Evolutionary conservation across 805 yeast species (phyloP), one percentile per base, ranked within the genome.

Genomic region (Teunomyces lycoperdinae): DNA sequence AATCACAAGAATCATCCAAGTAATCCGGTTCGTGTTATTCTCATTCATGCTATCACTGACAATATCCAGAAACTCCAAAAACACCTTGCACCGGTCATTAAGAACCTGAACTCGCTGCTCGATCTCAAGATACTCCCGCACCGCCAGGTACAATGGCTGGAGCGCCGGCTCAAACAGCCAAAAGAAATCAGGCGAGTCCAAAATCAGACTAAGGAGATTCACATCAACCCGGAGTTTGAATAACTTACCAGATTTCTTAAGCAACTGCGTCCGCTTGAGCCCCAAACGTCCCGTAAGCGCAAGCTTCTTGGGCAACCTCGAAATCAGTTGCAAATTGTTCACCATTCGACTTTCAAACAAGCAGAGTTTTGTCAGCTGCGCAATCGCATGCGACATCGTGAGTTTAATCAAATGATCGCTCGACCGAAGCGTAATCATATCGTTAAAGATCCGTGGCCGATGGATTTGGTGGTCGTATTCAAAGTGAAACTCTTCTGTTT

Each of bases 81-180:
- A 94, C 27, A 94, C 97, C 62, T 87, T 87, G 65, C 98, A 91
- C 43, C 97, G 73, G 63, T 92, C 97, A 58, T 94, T 94, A 43
- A 94, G 74, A 4, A 94, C 97, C 60, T 88, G 91, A 28, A 92
- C 97, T 46, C 99, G 73, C 66, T 89, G 96, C 62, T 92, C 97
- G 52, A 94, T 91, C 67, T 94, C 99, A 48, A 94, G 70, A 59
- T 94, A 94, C 54, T 94, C 97, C 49, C 97, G 71, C 48, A 91
- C 84, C 1, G 97, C 97, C 31, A 77, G 76, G 66, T 94, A 94
- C 36, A 94, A 71, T 3, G 98, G 98, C 63, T 92, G 96, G 54
- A 94, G 76, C 33, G 96, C 91, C 4, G 99, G 99, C 67, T 94
- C 99, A 52, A 79, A 44, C 28, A 91, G 87, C 99, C 99, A 94